A percentile compares a stretch with the other conserved stretches of the same genome.
Evolutionary conservation across 257 asterid genomes (phyloP).

Genomic region (Coffea canephora): DNA sequence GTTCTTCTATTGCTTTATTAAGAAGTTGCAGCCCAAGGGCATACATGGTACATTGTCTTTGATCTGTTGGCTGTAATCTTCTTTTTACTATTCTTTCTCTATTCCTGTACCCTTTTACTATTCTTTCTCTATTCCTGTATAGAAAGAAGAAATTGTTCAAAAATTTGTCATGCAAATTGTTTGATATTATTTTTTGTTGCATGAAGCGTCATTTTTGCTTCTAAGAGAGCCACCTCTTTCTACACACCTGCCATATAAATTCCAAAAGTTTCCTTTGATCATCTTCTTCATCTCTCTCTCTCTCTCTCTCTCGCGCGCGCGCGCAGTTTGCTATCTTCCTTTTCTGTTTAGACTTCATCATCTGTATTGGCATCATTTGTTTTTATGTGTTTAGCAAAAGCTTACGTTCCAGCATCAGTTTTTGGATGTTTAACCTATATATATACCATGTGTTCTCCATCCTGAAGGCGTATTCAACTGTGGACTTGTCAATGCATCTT

Average conservation of each 20-base stretch:
- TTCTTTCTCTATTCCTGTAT: neutral
- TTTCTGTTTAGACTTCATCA: neutral
- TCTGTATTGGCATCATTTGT: neutral
- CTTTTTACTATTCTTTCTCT: neutral
- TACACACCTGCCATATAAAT: neutral
- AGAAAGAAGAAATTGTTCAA: neutral
- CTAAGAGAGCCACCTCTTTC: neutral
- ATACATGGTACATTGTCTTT: neutral
- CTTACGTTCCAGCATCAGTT: neutral
- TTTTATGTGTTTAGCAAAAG: neutral
- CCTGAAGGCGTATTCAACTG: conserved; percentile 65
- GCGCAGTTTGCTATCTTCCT: neutral
- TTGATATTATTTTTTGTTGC: neutral
- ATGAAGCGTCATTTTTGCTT: neutral
- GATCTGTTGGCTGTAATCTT: neutral
- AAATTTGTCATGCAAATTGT: neutral
- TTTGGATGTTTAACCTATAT: conserved; percentile 1
- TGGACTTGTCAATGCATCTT: conserved; percentile 85
- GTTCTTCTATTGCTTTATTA: neutral
- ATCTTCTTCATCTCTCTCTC: neutral
- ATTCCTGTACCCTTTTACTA: neutral
- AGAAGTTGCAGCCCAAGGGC: neutral
- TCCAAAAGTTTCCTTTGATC: neutral
- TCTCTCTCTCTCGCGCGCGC: no score
- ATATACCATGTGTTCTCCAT: conserved; percentile 14